Conservation (phyloP, 2,329 filamentous ascomycete species). For the Fusarium mundagurra region DNA sequence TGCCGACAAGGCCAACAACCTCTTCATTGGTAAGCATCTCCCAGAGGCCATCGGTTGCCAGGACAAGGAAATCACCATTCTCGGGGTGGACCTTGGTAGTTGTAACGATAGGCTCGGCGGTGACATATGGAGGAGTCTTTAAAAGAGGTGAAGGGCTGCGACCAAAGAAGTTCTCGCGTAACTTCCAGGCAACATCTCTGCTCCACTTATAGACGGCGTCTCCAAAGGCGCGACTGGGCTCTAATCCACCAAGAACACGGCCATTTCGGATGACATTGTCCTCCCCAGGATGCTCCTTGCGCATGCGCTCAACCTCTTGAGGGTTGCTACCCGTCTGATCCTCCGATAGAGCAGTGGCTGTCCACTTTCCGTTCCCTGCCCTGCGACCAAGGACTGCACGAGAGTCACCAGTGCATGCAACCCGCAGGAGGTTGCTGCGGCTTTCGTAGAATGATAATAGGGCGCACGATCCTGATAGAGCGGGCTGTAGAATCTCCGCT, state of each 20-base stretch:
- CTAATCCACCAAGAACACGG: constrained; percentile 88
- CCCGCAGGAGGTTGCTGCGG: constrained; percentile 84
- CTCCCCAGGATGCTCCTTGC: constrained; percentile 88
- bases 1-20: constrained; percentile 93
- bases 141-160: constrained; percentile 79
- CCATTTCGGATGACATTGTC: constrained; percentile 88
- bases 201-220: constrained; percentile 98
- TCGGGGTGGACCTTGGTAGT: constrained; percentile 91
- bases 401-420: constrained; percentile 97
- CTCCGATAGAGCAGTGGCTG: constrained; percentile 85
- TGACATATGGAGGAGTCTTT: constrained; percentile 95
- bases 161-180: constrained; percentile 89
- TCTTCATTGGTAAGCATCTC: constrained; percentile 99
- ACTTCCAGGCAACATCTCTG: constrained; percentile 80
- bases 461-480: constrained; percentile 95
- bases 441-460: constrained; percentile 97
- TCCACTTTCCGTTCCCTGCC: constrained; percentile 85
- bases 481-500: constrained; percentile 90
- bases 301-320: constrained; percentile 83
- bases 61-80: constrained; percentile 92
- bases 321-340: constrained; percentile 94
- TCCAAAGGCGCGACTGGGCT: constrained; percentile 93
- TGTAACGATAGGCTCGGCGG: constrained; percentile 92
- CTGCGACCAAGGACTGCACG: constrained; percentile 89
- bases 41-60: constrained; percentile 97